These are phyloP conservation scores for Penicilliopsis zonata DNA, from an alignment of 495 filamentous ascomycete species.

Conservation along the genomic window DNA sequence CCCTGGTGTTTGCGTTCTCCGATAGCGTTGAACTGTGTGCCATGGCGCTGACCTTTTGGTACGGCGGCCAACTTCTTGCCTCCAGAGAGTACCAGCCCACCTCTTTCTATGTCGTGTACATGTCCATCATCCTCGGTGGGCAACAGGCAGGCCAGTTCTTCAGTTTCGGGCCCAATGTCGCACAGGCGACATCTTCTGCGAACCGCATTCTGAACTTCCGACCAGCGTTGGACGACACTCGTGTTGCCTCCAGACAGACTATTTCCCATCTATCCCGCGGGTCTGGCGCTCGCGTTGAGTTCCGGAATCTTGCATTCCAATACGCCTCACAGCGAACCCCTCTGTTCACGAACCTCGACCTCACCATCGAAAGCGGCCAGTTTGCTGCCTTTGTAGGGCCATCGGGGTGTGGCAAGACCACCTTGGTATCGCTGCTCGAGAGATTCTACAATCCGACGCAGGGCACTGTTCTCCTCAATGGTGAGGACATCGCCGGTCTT, in stretches of 20 bases:
- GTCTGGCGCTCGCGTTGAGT: constrained; percentile 9
- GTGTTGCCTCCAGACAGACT: neutral
- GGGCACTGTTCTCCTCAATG: constrained; percentile 43
- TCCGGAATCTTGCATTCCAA: constrained; percentile 45
- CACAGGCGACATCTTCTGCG: constrained; percentile 44
- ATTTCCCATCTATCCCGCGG: neutral
- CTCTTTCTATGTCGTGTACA: constrained; percentile 48
- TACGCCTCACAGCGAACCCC: constrained; percentile 42
- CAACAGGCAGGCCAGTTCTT: constrained; percentile 45
- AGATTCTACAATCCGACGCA: constrained; percentile 45
- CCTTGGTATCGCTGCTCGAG: constrained; percentile 51
- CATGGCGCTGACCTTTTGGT: constrained; percentile 48
- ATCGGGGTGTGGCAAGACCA: constrained; percentile 63
- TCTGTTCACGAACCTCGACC: constrained; percentile 31
- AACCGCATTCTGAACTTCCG: constrained; percentile 35
- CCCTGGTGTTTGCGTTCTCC: constrained; percentile 21
- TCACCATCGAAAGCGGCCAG: constrained; percentile 47
- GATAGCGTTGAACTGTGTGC: constrained; percentile 36
- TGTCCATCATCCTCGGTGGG: constrained; percentile 44
- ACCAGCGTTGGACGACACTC: neutral
- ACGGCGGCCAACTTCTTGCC: constrained; percentile 42
- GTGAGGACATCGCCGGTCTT: constrained; percentile 32
- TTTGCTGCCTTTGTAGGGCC: constrained; percentile 61
- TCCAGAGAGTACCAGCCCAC: constrained; percentile 33
- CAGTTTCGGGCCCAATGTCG: constrained; percentile 34